Evolutionary conservation across 768 basidiomycete genomes (phyloP).

Genomic region (Pulveroboletus sp.): DNA sequence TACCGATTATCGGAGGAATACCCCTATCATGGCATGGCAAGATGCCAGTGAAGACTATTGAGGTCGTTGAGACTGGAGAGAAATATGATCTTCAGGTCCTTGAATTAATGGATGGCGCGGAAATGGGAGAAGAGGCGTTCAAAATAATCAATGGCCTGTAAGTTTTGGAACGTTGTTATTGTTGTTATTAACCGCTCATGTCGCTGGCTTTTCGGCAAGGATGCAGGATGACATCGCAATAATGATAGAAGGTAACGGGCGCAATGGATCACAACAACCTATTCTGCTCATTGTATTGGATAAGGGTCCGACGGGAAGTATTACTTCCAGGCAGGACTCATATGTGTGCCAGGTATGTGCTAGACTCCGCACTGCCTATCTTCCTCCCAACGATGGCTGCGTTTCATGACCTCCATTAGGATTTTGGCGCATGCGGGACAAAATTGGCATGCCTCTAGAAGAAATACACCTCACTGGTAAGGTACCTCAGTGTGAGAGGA

Average conservation of each 20-base stretch:
- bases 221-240: conserved; percentile 56
- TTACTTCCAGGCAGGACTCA: conserved; percentile 73
- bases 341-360: conserved; percentile 57
- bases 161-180: conserved; percentile 24
- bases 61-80: conserved; percentile 46
- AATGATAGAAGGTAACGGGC: conserved; percentile 51
- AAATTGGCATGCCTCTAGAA: conserved; percentile 68
- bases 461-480: conserved; percentile 62
- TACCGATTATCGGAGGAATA: conserved; percentile 22
- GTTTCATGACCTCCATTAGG: conserved; percentile 37
- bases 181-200: not conserved
- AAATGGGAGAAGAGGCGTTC: conserved; percentile 52
- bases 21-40: conserved; percentile 38
- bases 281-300: not conserved
- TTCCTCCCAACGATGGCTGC: not conserved
- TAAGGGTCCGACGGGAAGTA: conserved; percentile 63
- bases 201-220: conserved; percentile 24
- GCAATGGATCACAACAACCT: not conserved
- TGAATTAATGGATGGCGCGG: conserved; percentile 19
- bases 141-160: conserved; percentile 59
- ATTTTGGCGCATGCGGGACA: conserved; percentile 76
- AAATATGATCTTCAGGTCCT: conserved; percentile 48
- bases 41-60: conserved; percentile 50
- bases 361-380: not conserved
- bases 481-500: conserved; percentile 65